These are phyloP conservation scores for Marsdenia floribunda DNA, from an alignment of 257 asterid species.

Conservation along the genomic window DNA sequence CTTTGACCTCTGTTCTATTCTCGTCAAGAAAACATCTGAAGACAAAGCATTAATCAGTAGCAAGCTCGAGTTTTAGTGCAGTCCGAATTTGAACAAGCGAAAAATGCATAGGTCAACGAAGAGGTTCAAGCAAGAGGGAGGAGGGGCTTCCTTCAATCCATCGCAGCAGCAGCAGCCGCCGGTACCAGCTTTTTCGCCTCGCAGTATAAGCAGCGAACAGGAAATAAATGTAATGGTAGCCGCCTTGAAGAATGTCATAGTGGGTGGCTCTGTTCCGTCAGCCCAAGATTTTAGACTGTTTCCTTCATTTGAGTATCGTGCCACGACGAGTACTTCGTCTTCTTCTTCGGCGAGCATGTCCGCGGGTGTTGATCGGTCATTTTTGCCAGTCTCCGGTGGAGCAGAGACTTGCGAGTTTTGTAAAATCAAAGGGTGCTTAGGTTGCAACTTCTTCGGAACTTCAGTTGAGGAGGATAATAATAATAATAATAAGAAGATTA, in stretches of 20 bases:
- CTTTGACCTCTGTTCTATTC: conserved; percentile 26
- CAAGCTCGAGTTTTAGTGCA: background rate
- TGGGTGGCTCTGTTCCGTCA: conserved; percentile 21
- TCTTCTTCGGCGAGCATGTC: conserved; percentile 2
- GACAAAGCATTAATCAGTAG: background rate
- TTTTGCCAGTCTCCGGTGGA: conserved; percentile 32
- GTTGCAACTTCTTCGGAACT: conserved; percentile 51
- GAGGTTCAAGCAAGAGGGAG: conserved; percentile 28
- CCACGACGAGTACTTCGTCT: background rate
- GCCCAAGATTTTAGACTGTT: background rate
- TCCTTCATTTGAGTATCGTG: conserved; percentile 1
- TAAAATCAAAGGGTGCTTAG: conserved; percentile 58
- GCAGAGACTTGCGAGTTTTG: conserved; percentile 53
- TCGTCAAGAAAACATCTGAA: background rate
- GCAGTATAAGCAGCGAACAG: conserved; percentile 39
- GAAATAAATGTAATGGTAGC: conserved; percentile 67
- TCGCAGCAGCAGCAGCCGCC: background rate
- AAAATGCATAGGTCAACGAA: conserved; percentile 56
- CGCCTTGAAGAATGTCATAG: conserved; percentile 50
- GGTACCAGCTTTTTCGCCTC: conserved; percentile 3
- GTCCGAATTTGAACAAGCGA: background rate
- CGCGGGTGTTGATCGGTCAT: conserved; percentile 8
- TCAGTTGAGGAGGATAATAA: conserved; percentile 17
- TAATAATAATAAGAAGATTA: conserved; percentile 22
- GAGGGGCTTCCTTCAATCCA: background rate